Base-by-base conservation (phyloP, 2,329 filamentous ascomycete genomes). In the Penicillium sp. region DNA sequence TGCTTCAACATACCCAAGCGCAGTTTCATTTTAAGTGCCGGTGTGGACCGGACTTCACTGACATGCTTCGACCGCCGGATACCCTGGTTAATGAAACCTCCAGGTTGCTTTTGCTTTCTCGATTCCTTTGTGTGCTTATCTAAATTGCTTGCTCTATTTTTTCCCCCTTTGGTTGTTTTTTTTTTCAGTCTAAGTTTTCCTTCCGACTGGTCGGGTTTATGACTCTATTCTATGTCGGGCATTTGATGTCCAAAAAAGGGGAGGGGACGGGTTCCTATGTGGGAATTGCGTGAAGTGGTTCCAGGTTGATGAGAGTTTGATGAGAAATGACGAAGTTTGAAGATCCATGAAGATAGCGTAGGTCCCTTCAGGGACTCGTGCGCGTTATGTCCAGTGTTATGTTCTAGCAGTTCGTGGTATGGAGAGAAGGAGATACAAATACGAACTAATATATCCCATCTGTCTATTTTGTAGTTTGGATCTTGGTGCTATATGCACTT, bases 1-100 rank as follows among this genome's bases (percentile, higher is more conserved):
- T 62, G 62, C 61, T 61, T 54, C 55, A 62, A 62, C 64, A 66
- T 65, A 67, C 64, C 63, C 63, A 57, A 63, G 60, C 47, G 60
- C 64, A 64, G 57, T 62, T 62, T 49, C 60, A 49, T 61, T 63
- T 64, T 55, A 55, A 59, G 53, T 55, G 54, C 53, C 55, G 55
- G 62, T 54, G 62, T 67, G 51, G 58, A 66, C 57, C 51, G 55
- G 49, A 59, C 51, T 49, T 51, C 55, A 53, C 51, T 55, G 54
- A 59, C 53, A 63, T 64, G 55, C 53, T 62, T 58, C 51, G 53
- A 58, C 58, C 55, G 48, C 57, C 56, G 59, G 61, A 60, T 67
- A 60, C 61, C 59, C 59, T 66, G 64, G 66, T 58, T 59, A 53
- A 60, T 64, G 59, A 54, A 51, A 53, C 58, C 57, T 56, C 45